Conservation (phyloP, 495 filamentous ascomycete species). For the Parathielavia hyrcaniae region DNA sequence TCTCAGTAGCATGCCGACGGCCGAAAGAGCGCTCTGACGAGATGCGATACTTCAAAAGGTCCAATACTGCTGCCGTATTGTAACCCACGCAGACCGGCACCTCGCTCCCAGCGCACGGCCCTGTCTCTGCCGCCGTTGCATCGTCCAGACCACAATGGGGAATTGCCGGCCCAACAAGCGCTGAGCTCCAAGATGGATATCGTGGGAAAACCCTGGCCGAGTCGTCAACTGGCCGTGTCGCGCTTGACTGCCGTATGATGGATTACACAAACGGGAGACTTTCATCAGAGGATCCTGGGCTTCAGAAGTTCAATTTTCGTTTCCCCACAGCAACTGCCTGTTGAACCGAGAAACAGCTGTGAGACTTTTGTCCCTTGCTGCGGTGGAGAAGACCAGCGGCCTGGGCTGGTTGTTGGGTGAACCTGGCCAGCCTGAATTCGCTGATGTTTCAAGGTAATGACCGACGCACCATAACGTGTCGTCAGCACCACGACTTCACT, state of each 20-base stretch:
- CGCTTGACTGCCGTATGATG: no score
- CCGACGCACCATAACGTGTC: background rate
- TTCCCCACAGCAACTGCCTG: background rate
- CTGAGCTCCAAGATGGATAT: constrained; percentile 21
- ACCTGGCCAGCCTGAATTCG: constrained; percentile 15
- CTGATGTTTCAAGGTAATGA: constrained; percentile 25
- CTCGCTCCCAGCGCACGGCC: background rate
- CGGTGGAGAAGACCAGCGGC: constrained; percentile 17
- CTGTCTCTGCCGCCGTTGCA: constrained; percentile 23
- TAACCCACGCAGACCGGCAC: background rate
- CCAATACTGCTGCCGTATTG: background rate
- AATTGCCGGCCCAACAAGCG: constrained; percentile 21
- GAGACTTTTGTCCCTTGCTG: constrained; percentile 4
- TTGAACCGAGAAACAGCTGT: background rate
- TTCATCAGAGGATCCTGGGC: background rate
- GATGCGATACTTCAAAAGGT: background rate
- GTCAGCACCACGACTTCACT: constrained; percentile 4
- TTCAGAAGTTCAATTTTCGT: background rate
- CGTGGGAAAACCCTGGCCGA: constrained; percentile 20
- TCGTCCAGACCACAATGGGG: constrained; percentile 11
- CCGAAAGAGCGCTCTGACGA: background rate
- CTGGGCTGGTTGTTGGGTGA: constrained; percentile 2
- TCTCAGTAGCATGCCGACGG: constrained; percentile 5
- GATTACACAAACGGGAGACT: background rate
- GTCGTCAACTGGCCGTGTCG: constrained; percentile 6